Percentiles rank a stretch among this genome's conserved stretches.
These are phyloP conservation scores for Fusarium tanahbumbuense DNA, from an alignment of 2,329 filamentous ascomycete species.

Conservation along the genomic window DNA sequence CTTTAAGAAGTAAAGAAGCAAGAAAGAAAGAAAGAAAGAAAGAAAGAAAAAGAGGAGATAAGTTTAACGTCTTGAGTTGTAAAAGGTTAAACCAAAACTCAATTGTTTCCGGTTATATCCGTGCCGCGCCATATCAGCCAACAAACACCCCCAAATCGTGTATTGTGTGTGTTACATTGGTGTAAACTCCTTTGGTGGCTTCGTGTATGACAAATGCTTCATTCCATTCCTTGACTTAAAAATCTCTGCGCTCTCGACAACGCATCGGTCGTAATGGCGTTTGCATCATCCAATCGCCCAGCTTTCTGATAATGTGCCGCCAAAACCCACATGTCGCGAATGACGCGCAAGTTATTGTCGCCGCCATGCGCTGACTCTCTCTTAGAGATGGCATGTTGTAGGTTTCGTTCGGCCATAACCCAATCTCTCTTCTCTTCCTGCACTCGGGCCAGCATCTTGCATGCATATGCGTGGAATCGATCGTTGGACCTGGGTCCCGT, in stretches of 20 bases:
- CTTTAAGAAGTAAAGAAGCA: neutral
- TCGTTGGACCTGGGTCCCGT: conserved; percentile 45
- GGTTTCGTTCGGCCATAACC: conserved; percentile 50
- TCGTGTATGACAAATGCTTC: conserved; percentile 5
- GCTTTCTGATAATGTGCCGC: conserved; percentile 50
- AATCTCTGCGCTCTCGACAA: conserved; percentile 49
- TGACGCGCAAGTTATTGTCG: conserved; percentile 51
- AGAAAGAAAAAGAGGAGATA: neutral
- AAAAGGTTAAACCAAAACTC: neutral
- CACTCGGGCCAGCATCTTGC: conserved; percentile 53
- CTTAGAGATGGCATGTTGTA: conserved; percentile 49
- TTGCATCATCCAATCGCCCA: conserved; percentile 46
- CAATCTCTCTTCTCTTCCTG: conserved; percentile 50
- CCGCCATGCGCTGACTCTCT: conserved; percentile 53
- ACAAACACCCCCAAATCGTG: conserved; percentile 13
- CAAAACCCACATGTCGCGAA: conserved; percentile 55
- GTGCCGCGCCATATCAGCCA: conserved; percentile 7
- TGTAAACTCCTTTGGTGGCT: conserved; percentile 2
- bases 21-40: neutral
- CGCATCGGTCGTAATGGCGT: conserved; percentile 49
- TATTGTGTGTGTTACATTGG: conserved; percentile 2
- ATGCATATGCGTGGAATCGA: conserved; percentile 54
- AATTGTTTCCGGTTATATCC: conserved; percentile 4
- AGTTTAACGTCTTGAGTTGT: neutral
- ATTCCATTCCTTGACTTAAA: conserved; percentile 42